phyloP scores from a whole-genome alignment of 768 basidiomycete genomes.

The Podaxis sp. region DNA sequence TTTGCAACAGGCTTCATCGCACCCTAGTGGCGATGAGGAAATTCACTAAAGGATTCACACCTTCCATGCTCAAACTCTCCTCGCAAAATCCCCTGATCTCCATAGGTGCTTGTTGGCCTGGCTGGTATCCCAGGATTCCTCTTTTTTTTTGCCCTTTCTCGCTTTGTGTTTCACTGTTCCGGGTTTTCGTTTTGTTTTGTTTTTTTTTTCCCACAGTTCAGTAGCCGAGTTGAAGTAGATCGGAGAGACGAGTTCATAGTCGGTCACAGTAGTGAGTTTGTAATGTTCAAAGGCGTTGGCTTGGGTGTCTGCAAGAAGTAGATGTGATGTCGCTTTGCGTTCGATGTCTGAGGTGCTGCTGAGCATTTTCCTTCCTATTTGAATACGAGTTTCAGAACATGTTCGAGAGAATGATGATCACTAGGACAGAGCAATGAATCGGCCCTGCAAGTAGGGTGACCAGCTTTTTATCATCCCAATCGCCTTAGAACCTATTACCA shows the following conservation, averaged over 20 bases:
- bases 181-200: too few relatives aligned
- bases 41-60: slow-evolving; percentile 18
- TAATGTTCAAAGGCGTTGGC: slow-evolving; percentile 24
- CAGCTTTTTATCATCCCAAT: slow-evolving; percentile 31
- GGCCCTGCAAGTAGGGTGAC: slow-evolving; percentile 22
- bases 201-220: slow-evolving; percentile 24
- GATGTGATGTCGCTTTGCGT: slow-evolving; percentile 37
- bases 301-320: slow-evolving; percentile 25
- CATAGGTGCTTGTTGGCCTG: slow-evolving; percentile 19
- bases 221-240: slow-evolving; percentile 31
- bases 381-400: slow-evolving; percentile 25
- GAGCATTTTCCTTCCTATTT: background rate
- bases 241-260: slow-evolving; percentile 45
- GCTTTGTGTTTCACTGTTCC: too few relatives aligned
- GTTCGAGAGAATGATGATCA: slow-evolving; percentile 26
- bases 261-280: slow-evolving; percentile 10
- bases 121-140: slow-evolving; percentile 31
- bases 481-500: slow-evolving; percentile 13
- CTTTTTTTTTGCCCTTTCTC: slow-evolving; percentile 29
- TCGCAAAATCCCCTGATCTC: slow-evolving; percentile 26
- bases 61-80: slow-evolving; percentile 47
- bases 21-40: slow-evolving; percentile 5
- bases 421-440: slow-evolving; percentile 26
- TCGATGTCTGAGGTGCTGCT: slow-evolving; percentile 33
- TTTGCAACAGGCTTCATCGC: slow-evolving; percentile 19